Base-by-base conservation (phyloP, 129 eudicot species). In the Flaveria linearis region DNA sequence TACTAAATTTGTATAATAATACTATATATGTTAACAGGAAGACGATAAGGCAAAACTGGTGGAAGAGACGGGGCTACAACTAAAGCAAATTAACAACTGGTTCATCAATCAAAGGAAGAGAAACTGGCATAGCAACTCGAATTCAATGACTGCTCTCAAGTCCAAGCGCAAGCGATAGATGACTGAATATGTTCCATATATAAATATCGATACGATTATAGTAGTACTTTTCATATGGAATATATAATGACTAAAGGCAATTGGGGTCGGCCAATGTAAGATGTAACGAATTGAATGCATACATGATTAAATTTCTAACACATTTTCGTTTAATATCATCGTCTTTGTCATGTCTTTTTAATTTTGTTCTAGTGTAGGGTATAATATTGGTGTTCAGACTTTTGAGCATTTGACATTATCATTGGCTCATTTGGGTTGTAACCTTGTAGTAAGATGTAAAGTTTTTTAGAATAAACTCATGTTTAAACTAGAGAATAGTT, bases 41-140 rank as follows among this genome's bases (percentile, higher is more conserved):
- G 98, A 91, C n/a, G 98, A 94, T 36, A 94, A 94, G 88, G 97
- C 96, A 15, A 94, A 88, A 62, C 93, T 94, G 11, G 98, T 94
- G 68, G 96, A 94, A 80, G 93, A 91, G 56, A 94, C 98, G 5
- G 98, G 98, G 47, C 75, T 94, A 75, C 97, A 94, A 88, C 87
- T 94, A 45, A 94, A 94, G 86, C 98, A 94, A 74, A 94, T 93
- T 41, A 93, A 93, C 87, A 91, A 91, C 42, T 91, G 98, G 98
- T 93, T 93, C 82, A 93, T 93, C 52, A 93, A 93, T 79, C 98
- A 93, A 73, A 87, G 98, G 84, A 93, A 93, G 87, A 80, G 98
- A 52, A 94, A 94, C 76, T 94, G 98, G 98, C 91, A 94, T 78
- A 93, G 85, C 90, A 87, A 86, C 81, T 93, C 98, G 6, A 87